These are phyloP conservation scores for Amaranthus cruentus DNA, from an alignment of 148 eudicot genomes.

Conservation along the genomic window DNA sequence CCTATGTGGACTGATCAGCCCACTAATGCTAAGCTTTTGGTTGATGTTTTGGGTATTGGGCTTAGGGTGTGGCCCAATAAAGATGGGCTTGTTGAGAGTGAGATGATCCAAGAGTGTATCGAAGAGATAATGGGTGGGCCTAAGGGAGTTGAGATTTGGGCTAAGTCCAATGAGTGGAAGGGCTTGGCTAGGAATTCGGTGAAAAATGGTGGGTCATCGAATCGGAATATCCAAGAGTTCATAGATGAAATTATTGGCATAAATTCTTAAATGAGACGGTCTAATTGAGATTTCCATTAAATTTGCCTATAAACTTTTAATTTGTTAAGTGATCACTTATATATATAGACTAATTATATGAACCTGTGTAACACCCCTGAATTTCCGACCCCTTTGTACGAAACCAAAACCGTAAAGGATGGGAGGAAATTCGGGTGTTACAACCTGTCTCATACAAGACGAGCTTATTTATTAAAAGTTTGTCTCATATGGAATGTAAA, in stretches of 20 bases:
- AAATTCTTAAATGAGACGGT: too few relatives aligned
- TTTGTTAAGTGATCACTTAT: too few relatives aligned
- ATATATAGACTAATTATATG: too few relatives aligned
- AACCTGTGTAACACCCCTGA: too few relatives aligned
- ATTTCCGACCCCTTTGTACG: too few relatives aligned
- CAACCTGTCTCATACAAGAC: too few relatives aligned
- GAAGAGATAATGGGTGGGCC: conserved; percentile 26
- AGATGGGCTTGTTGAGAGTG: conserved; percentile 14
- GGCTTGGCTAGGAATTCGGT: conserved; percentile 20
- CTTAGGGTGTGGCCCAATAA: conserved; percentile 19
- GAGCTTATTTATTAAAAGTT: not conserved
- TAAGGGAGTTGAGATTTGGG: conserved; percentile 16
- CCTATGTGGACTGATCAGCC: conserved; percentile 44
- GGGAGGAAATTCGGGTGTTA: too few relatives aligned
- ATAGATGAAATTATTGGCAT: conserved; percentile 18
- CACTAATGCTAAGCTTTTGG: conserved; percentile 34
- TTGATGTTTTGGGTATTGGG: conserved; percentile 29
- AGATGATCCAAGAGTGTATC: conserved; percentile 17
- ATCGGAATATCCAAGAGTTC: conserved; percentile 28
- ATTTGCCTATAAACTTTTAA: too few relatives aligned
- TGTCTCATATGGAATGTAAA: not conserved
- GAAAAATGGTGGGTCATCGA: conserved; percentile 31
- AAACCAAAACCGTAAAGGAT: too few relatives aligned
- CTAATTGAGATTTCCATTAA: too few relatives aligned
- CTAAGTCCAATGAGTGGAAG: conserved; percentile 25